These are phyloP conservation scores for Aegilops tauschii DNA, from an alignment of 176 grass and related monocot genomes.

Conservation along the genomic window DNA sequence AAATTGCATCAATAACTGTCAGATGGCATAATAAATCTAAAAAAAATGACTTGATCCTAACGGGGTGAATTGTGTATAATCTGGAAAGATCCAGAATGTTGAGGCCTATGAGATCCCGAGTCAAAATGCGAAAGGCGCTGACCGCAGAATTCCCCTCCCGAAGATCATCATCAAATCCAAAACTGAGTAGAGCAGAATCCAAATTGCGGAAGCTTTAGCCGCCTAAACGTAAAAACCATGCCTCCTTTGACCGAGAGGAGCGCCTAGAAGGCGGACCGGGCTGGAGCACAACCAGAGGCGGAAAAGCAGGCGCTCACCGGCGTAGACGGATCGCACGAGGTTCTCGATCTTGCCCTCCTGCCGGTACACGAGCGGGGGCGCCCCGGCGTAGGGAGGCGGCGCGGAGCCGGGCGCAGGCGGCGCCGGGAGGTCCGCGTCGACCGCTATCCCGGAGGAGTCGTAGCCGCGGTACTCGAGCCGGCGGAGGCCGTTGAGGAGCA, in stretches of 20 bases:
- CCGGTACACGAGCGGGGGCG: slow-evolving; percentile 75
- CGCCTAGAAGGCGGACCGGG: neutral
- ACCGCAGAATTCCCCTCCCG: neutral
- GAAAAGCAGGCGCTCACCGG: slow-evolving; percentile 39
- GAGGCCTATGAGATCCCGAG: neutral
- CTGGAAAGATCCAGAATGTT: neutral
- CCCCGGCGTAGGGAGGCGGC: slow-evolving; percentile 20
- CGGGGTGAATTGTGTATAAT: neutral
- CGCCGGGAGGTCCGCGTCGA: slow-evolving; percentile 35
- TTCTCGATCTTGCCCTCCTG: slow-evolving; percentile 98
- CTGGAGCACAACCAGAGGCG: neutral
- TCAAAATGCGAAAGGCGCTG: neutral
- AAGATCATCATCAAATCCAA: neutral
- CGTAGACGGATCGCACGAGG: slow-evolving; percentile 89
- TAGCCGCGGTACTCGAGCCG: slow-evolving; percentile 85
- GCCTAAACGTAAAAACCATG: neutral
- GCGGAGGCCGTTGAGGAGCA: slow-evolving; percentile 82
- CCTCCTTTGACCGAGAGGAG: neutral
- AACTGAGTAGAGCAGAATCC: neutral
- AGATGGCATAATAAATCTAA: neutral
- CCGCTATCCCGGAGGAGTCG: slow-evolving; percentile 61
- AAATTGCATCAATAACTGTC: neutral
- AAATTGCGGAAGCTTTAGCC: neutral
- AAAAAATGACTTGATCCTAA: neutral
- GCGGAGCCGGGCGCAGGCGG: neutral